Evolutionary conservation across 495 filamentous ascomycete genomes (phyloP), one percentile per base, ranked within the genome.

Genomic region (Cenococcum geophilum): DNA sequence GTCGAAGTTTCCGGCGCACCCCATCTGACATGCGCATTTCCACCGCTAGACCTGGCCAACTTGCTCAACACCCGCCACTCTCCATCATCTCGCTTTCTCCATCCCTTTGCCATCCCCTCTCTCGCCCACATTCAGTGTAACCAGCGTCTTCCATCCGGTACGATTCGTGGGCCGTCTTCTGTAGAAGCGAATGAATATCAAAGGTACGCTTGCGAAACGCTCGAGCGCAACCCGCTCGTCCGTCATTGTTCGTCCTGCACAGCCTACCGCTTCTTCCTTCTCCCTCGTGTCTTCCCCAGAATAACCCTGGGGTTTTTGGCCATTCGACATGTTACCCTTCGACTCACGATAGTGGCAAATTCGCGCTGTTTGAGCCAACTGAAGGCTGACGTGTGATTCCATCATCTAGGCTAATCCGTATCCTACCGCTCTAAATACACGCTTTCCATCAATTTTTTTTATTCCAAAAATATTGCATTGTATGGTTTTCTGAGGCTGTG

Each of bases 401-500:
- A 23, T 52, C 49, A 27, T 25, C 32, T 56, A 27, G 25, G 21
- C 23, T 22, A 36, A 12, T 56, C 54, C 34, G 54, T 40, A 56
- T 9, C 34, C 34, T 56, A 55, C 54, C 54, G 37, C 34, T 21
- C 1, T 22, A 5, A 37, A 40, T 40, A 40, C 37, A 37, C 23
- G 14, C 34, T n/a, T 23, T 53, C 21, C 34, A 20, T 40, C 18
- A 56, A 1, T 1, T 25, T 14, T 55, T n/a, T 8, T 37, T 40
- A 5, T 21, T 16, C 49, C 49, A 23, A 51, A 6, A 25, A 25
- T 25, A 14, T 23, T 34, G 49, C 11, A 23, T 53, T 53, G 22
- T 53, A 4, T 6, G 12, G 21, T 34, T 32, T 32, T 2, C 27
- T 32, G 27, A 32, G 27, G 27, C 27, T 32, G 27, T 32, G 27